These are phyloP conservation scores for Candida mattraensis DNA, from an alignment of 805 yeast species.

Conservation along the genomic window DNA sequence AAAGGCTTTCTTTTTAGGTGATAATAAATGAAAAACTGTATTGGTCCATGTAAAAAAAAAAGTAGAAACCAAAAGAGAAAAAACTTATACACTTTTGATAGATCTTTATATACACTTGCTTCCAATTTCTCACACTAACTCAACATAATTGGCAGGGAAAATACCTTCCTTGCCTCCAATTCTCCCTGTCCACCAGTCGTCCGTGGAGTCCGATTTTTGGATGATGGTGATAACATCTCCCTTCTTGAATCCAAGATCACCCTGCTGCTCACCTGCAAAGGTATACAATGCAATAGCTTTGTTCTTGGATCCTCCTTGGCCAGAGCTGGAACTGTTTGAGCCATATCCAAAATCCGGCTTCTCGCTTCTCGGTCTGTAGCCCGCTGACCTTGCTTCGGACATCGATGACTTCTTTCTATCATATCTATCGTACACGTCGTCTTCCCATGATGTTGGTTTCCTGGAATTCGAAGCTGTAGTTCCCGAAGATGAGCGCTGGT, in stretches of 20 bases:
- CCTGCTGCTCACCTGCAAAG: slow-evolving; percentile 90
- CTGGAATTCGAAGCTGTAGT: slow-evolving; percentile 15
- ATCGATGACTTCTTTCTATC: slow-evolving; percentile 30
- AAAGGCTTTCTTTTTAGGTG: background rate
- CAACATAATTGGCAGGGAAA: slow-evolving; percentile 97
- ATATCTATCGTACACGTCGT: slow-evolving; percentile 70
- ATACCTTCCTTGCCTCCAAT: slow-evolving; percentile 83
- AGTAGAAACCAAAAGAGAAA: slow-evolving; percentile 1
- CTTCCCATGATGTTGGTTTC: slow-evolving; percentile 69
- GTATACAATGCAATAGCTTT: slow-evolving; percentile 90
- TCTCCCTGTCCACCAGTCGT: slow-evolving; percentile 99
- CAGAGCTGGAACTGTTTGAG: slow-evolving; percentile 36
- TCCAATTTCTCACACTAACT: slow-evolving; percentile 48
- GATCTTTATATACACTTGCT: no score
- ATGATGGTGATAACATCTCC: slow-evolving; percentile 90
- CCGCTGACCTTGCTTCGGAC: slow-evolving; percentile 28
- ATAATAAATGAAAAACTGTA: slow-evolving; percentile 1
- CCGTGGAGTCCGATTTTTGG: slow-evolving; percentile 82
- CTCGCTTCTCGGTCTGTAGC: slow-evolving; percentile 32
- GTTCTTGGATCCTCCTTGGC: slow-evolving; percentile 42
- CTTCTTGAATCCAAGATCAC: slow-evolving; percentile 89
- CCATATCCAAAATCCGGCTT: slow-evolving; percentile 36
- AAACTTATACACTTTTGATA: no score
- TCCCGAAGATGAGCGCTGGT: slow-evolving; percentile 20
- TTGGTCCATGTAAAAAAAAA: slow-evolving; percentile 6